phyloP scores from a whole-genome alignment of 441 rosid species.

The Viola pubescens region DNA sequence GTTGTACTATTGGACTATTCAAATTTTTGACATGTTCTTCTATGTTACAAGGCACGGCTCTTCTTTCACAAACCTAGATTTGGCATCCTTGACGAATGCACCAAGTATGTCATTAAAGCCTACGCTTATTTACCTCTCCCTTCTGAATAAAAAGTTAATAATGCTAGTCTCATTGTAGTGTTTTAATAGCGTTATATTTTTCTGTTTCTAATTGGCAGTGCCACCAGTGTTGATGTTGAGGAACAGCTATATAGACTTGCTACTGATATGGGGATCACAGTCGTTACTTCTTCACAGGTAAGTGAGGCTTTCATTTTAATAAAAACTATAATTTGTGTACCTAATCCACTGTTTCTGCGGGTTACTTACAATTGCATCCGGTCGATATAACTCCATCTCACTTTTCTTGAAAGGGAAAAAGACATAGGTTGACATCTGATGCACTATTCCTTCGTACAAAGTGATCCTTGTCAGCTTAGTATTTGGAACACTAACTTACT shows the following conservation, averaged over 20 bases:
- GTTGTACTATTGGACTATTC: constrained; percentile 5
- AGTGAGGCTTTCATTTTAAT: constrained; percentile 15
- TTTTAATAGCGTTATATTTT: background rate
- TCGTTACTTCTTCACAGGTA: constrained; percentile 96
- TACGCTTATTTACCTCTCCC: background rate
- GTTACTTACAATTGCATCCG: background rate
- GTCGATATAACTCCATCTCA: background rate
- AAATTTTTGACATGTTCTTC: constrained; percentile 17
- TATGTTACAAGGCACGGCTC: constrained; percentile 67
- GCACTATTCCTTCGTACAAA: background rate
- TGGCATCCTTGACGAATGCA: constrained; percentile 98
- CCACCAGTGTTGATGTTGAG: constrained; percentile 97
- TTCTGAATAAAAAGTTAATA: background rate
- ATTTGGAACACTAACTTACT: background rate
- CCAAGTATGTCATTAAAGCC: constrained; percentile 56
- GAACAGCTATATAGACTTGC: constrained; percentile 95
- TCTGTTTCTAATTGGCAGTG: constrained; percentile 35
- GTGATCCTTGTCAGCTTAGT: background rate
- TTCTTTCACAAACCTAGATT: constrained; percentile 94
- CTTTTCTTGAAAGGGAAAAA: background rate
- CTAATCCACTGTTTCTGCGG: background rate
- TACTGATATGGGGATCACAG: constrained; percentile 76
- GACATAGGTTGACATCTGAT: background rate
- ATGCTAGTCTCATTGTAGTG: background rate
- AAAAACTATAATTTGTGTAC: background rate